phyloP scores from a whole-genome alignment of 129 eudicot genomes.

The Logfia minima region DNA sequence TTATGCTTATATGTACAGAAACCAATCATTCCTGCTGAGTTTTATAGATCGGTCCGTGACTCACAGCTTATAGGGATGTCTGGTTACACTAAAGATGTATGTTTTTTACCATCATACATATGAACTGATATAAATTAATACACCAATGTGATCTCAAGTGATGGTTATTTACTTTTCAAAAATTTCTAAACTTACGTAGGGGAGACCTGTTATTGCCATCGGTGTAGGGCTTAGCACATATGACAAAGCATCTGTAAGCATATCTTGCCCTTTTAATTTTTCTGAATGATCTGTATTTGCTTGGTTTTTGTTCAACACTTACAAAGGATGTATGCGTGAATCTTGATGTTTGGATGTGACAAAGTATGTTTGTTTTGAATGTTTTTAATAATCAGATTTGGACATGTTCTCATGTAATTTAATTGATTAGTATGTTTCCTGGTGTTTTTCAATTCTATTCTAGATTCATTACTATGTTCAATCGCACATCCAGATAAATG shows the following conservation, averaged over 20 bases:
- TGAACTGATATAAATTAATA: not conserved
- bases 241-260: slow-evolving; percentile 97
- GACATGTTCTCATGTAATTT: not conserved
- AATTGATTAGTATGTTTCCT: slow-evolving; percentile 1
- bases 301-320: not conserved
- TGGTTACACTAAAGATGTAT: slow-evolving; percentile 92
- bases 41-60: slow-evolving; percentile 77
- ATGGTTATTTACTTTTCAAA: slow-evolving; percentile 5
- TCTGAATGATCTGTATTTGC: no score
- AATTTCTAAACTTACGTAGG: slow-evolving; percentile 38
- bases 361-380: no score
- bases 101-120: not conserved
- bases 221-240: slow-evolving; percentile 97
- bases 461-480: slow-evolving; percentile 90
- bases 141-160: slow-evolving; percentile 4
- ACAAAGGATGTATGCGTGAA: not conserved
- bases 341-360: not conserved
- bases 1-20: slow-evolving; percentile 52
- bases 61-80: slow-evolving; percentile 89
- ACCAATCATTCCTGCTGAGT: slow-evolving; percentile 77
- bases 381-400: no score
- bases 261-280: not conserved
- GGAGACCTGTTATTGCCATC: slow-evolving; percentile 87
- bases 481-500: slow-evolving; percentile 97
- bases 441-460: slow-evolving; percentile 19